These are phyloP conservation scores for Salix udensis DNA, from an alignment of 345 rosid species.

Conservation along the genomic window DNA sequence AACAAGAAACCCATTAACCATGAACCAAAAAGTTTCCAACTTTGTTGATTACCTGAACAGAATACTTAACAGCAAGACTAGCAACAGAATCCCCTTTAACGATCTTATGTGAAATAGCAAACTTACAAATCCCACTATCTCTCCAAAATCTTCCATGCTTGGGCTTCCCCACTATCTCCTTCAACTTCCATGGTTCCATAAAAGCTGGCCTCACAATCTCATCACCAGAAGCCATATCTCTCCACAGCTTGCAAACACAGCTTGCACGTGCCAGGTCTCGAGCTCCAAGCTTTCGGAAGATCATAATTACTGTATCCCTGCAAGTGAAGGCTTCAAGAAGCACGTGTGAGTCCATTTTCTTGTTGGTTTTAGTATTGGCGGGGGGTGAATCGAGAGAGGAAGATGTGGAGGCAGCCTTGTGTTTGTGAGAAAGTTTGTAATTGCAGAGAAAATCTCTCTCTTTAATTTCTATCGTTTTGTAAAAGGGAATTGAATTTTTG, in stretches of 20 bases:
- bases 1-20: not conserved
- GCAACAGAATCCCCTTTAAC: slow-evolving; percentile 60
- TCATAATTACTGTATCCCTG: slow-evolving; percentile 58
- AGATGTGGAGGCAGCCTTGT: not conserved
- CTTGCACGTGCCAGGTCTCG: slow-evolving; percentile 71
- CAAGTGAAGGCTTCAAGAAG: slow-evolving; percentile 48
- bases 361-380: not conserved
- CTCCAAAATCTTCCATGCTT: slow-evolving; percentile 58
- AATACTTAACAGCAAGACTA: slow-evolving; percentile 79
- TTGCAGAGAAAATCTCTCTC: not conserved
- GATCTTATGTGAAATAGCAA: slow-evolving; percentile 74
- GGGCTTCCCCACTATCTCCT: slow-evolving; percentile 61
- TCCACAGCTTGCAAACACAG: slow-evolving; percentile 77
- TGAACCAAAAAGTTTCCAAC: not conserved
- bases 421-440: not conserved
- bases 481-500: not conserved
- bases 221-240: slow-evolving; percentile 44
- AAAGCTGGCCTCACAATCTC: slow-evolving; percentile 52
- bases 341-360: slow-evolving; percentile 38
- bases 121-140: slow-evolving; percentile 62
- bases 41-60: slow-evolving; percentile 59
- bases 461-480: too few species aligned
- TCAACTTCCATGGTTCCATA: slow-evolving; percentile 57
- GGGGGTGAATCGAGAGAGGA: not conserved
- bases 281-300: slow-evolving; percentile 54